Conservation (phyloP, 1,284 basidiomycete species). For the Marasmius tenuissimus region DNA sequence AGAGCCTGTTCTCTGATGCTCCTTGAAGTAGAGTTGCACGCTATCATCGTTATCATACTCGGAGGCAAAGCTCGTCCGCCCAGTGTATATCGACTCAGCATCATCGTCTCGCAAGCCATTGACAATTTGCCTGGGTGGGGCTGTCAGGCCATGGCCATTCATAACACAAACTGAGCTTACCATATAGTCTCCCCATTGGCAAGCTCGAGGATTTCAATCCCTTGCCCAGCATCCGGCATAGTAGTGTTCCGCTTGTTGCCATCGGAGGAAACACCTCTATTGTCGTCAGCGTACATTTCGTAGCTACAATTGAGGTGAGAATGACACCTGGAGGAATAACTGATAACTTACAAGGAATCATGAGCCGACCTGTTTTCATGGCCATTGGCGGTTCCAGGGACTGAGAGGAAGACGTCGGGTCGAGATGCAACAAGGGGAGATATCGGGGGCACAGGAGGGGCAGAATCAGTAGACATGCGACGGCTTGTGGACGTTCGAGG, state of each 20-base stretch:
- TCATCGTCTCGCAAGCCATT: conserved; percentile 79
- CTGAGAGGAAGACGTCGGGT: conserved; percentile 41
- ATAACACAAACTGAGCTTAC: conserved; percentile 36
- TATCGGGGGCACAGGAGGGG: conserved; percentile 72
- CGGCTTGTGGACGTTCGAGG: conserved; percentile 53
- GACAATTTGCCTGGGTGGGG: conserved; percentile 68
- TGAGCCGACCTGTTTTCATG: conserved; percentile 68
- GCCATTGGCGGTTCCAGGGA: conserved; percentile 29
- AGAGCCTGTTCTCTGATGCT: conserved; percentile 64
- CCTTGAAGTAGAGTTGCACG: conserved; percentile 71
- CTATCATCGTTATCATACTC: conserved; percentile 66
- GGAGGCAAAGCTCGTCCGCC: conserved; percentile 70
- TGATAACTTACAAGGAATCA: conserved; percentile 67
- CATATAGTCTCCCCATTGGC: conserved; percentile 84
- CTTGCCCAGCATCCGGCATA: conserved; percentile 44
- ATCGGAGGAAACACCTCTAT: conserved; percentile 20
- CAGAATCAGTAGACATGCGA: conserved; percentile 60
- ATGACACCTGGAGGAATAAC: conserved; percentile 13
- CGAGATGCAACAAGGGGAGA: conserved; percentile 50
- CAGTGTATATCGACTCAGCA: conserved; percentile 63
- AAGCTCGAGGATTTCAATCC: conserved; percentile 75
- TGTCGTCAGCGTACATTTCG: conserved; percentile 75
- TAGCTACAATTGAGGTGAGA: conserved; percentile 48
- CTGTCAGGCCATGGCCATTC: conserved; percentile 12
- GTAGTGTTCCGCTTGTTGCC: not conserved